Percentiles rank a stretch among this genome's conserved stretches.
Evolutionary conservation across 2,329 filamentous ascomycete species (phyloP).

Genomic region (Penicillium polonicum): DNA sequence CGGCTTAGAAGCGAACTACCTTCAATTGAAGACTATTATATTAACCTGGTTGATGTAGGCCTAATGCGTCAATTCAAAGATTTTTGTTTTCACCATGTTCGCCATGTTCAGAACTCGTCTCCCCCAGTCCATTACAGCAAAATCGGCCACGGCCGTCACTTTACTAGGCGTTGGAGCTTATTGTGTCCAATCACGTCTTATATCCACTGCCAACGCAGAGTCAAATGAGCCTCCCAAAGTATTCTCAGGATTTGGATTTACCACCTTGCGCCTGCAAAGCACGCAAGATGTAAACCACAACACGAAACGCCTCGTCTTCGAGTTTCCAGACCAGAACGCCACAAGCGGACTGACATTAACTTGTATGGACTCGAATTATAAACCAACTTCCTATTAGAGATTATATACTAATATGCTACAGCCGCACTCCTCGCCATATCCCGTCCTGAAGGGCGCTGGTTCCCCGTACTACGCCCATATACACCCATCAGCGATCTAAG

Average conservation of each 20-base stretch:
- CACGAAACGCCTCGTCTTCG: constrained; percentile 58
- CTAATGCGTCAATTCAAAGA: not conserved
- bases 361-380: constrained; percentile 34
- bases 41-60: not conserved
- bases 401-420: constrained; percentile 20
- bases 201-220: constrained; percentile 9
- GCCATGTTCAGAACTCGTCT: not conserved
- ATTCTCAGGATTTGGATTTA: constrained; percentile 34
- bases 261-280: constrained; percentile 52
- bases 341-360: constrained; percentile 53
- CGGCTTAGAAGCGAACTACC: not conserved
- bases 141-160: not conserved
- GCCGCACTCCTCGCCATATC: constrained; percentile 61
- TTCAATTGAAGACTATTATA: not conserved
- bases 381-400: not conserved
- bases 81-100: not conserved
- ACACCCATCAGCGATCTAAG: constrained; percentile 60
- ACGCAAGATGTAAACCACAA: constrained; percentile 58
- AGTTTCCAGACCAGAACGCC: constrained; percentile 50
- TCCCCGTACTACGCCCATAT: constrained; percentile 65
- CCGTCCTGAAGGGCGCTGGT: constrained; percentile 56
- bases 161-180: constrained; percentile 9
- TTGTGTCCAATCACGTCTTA: not conserved
- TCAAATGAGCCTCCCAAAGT: constrained; percentile 7
- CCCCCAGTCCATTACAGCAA: not conserved